These are phyloP conservation scores for Candida nitratophila DNA, from an alignment of 805 yeast genomes.

Conservation along the genomic window DNA sequence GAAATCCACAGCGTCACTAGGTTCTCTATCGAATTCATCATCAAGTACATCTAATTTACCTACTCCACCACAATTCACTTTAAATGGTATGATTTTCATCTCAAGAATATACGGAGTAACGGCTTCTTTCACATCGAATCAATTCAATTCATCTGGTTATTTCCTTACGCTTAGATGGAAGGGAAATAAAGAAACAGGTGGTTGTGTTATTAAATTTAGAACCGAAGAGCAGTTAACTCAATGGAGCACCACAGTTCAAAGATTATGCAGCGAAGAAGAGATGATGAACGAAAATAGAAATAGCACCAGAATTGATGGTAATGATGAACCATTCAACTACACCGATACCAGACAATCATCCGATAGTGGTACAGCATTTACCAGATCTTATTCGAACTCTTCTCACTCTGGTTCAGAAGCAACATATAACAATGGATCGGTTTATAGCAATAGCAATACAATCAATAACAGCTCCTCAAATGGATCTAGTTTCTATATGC, in stretches of 20 bases:
- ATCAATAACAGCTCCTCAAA: background rate
- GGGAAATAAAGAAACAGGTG: constrained; percentile 82
- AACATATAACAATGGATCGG: background rate
- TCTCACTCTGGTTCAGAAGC: constrained; percentile 8
- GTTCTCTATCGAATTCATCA: constrained; percentile 15
- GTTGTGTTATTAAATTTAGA: constrained; percentile 72
- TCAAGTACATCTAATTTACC: constrained; percentile 2
- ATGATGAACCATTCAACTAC: background rate
- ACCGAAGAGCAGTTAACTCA: constrained; percentile 77
- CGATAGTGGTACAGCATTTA: constrained; percentile 11
- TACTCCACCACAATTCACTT: constrained; percentile 11
- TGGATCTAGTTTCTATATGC: background rate
- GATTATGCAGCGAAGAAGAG: constrained; percentile 28
- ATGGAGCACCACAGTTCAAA: constrained; percentile 69
- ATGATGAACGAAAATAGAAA: constrained; percentile 11
- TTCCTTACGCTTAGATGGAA: constrained; percentile 68
- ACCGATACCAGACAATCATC: background rate
- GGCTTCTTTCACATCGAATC: constrained; percentile 23
- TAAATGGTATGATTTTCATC: constrained; percentile 26
- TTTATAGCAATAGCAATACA: no score
- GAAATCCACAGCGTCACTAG: constrained; percentile 39
- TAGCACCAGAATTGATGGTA: constrained; percentile 2
- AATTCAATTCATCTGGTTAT: constrained; percentile 36
- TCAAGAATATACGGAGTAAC: constrained; percentile 19
- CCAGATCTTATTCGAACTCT: constrained; percentile 17